Percentiles rank a stretch among this genome's conserved stretches.
phyloP scores from a whole-genome alignment of 306 rosid genomes.

The Casuarina glauca region DNA sequence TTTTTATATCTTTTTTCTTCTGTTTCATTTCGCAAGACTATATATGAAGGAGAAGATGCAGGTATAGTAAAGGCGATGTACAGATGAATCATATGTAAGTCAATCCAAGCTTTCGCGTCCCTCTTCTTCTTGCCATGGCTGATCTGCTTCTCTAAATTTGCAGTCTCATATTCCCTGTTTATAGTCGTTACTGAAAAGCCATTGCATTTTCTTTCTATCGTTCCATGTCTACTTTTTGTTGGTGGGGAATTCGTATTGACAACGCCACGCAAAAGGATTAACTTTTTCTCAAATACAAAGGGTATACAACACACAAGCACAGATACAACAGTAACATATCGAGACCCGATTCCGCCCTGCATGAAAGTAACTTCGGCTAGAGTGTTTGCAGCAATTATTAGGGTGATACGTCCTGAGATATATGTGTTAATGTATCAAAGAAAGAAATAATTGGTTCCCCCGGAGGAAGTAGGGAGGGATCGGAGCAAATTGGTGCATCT shows the following conservation, averaged over 20 bases:
- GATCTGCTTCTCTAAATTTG: background rate
- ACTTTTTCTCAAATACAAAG: background rate
- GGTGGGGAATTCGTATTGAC: background rate
- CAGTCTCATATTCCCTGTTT: background rate
- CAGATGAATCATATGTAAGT: constrained; percentile 39
- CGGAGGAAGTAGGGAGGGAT: no score
- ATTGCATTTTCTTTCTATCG: background rate
- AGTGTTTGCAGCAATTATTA: background rate
- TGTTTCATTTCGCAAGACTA: constrained; percentile 32
- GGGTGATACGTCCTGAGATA: background rate
- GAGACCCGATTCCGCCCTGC: no score
- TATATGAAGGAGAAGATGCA: constrained; percentile 31
- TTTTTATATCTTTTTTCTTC: background rate
- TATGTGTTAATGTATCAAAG: background rate
- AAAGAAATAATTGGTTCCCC: no score
- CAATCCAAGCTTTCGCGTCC: constrained; percentile 27
- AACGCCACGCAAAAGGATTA: background rate
- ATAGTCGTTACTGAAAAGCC: background rate
- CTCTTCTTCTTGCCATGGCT: background rate
- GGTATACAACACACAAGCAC: no score
- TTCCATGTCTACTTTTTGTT: background rate
- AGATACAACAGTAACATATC: no score
- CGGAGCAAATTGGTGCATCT: no score
- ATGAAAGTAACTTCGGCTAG: no score
- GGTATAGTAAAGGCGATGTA: constrained; percentile 37